Percentiles rank a stretch among this genome's conserved stretches.
Conservation (phyloP, 345 rosid species). For the Populus euphratica region DNA sequence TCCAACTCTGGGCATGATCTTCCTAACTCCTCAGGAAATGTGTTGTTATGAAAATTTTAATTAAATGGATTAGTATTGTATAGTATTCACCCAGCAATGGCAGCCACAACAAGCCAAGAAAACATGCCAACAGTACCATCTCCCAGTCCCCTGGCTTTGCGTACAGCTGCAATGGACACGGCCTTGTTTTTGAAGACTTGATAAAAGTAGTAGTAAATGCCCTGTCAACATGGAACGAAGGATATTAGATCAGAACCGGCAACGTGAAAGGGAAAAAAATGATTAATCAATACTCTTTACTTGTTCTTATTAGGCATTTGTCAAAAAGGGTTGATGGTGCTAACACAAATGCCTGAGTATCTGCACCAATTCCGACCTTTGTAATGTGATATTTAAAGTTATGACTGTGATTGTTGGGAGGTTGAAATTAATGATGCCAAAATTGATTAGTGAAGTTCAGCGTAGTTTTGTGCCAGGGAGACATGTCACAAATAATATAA, state of each 20-base stretch:
- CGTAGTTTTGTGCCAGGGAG: too few relatives aligned
- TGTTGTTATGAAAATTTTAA: neutral
- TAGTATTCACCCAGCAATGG: conserved; percentile 50
- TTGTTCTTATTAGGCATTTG: too few relatives aligned
- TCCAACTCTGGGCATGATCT: neutral
- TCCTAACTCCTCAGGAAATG: neutral
- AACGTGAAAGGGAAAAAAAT: neutral
- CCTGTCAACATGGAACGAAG: conserved; percentile 34
- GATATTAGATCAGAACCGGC: neutral
- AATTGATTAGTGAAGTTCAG: too few relatives aligned
- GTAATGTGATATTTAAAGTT: too few relatives aligned
- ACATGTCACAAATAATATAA: too few relatives aligned
- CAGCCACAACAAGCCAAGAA: conserved; percentile 72
- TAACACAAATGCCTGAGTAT: too few relatives aligned
- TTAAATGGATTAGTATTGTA: conserved; percentile 3
- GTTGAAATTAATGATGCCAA: too few relatives aligned
- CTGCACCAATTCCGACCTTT: too few relatives aligned
- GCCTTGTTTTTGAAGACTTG: conserved; percentile 65
- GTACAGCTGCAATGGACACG: conserved; percentile 48
- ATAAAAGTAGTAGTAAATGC: conserved; percentile 66
- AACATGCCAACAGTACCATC: conserved; percentile 56
- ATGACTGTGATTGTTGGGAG: too few relatives aligned
- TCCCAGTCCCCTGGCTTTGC: conserved; percentile 45
- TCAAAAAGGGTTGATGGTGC: too few relatives aligned
- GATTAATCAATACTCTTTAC: too few relatives aligned